These are phyloP conservation scores for Phytomonas sp. DNA, from an alignment of 208 protist species.

Conservation along the genomic window DNA sequence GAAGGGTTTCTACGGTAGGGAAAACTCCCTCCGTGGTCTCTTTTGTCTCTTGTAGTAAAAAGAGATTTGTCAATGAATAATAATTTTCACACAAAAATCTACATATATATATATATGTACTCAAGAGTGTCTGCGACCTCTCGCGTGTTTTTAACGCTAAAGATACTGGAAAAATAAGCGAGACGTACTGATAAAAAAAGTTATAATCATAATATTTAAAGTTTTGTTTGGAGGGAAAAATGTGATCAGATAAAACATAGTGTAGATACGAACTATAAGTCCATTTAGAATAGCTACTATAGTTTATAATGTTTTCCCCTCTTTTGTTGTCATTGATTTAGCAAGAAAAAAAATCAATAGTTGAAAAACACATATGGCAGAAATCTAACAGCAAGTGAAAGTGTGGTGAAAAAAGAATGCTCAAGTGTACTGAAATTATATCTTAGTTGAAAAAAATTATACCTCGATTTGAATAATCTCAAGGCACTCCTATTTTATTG, in stretches of 20 bases:
- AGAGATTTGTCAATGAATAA: conserved; percentile 1
- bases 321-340: not conserved
- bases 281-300: not conserved
- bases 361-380: not conserved
- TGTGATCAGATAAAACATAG: no score
- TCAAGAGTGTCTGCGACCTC: not conserved
- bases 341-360: not conserved
- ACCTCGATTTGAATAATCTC: not conserved
- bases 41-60: conserved; percentile 3
- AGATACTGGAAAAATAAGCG: not conserved
- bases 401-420: not conserved
- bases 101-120: conserved; percentile 4
- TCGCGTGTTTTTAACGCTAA: not conserved
- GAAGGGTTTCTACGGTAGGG: not conserved
- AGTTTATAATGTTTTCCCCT: not conserved
- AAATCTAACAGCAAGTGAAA: not conserved
- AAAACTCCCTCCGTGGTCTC: not conserved
- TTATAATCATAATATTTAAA: conserved; percentile 5
- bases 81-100: not conserved
- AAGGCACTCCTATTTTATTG: not conserved
- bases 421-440: not conserved
- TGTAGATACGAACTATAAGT: not conserved
- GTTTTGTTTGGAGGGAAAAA: not conserved
- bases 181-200: not conserved
- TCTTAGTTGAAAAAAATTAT: not conserved